These are phyloP conservation scores for Chaetomiaceae sp. DNA, from an alignment of 2,329 filamentous ascomycete genomes.

Conservation along the genomic window DNA sequence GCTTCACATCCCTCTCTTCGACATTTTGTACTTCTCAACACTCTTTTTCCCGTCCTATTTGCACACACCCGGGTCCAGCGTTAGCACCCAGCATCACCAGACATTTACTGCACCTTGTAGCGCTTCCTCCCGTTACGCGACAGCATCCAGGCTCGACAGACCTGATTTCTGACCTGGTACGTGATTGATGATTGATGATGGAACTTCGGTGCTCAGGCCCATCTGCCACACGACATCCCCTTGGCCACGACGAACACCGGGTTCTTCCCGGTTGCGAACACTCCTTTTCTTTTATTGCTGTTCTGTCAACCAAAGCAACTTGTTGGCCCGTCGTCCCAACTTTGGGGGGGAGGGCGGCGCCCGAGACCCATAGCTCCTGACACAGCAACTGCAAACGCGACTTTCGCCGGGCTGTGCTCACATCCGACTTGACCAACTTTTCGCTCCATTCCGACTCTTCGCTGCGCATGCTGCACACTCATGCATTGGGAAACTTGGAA, in stretches of 20 bases:
- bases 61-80: slow-evolving; percentile 26
- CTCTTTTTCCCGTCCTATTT: slow-evolving; percentile 25
- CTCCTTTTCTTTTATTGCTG: background rate
- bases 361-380: slow-evolving; percentile 4
- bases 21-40: slow-evolving; percentile 27
- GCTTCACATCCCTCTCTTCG: slow-evolving; percentile 22
- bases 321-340: slow-evolving; percentile 7
- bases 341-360: too few species aligned
- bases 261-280: background rate
- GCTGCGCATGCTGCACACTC: too few species aligned
- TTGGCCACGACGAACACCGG: background rate
- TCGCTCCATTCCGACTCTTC: too few species aligned
- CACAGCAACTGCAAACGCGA: background rate
- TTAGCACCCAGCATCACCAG: slow-evolving; percentile 20
- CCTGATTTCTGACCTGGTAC: slow-evolving; percentile 23
- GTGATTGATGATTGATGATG: too few species aligned
- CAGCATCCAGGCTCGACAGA: slow-evolving; percentile 21
- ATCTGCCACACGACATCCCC: background rate
- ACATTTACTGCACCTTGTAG: slow-evolving; percentile 24
- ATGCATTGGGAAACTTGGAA: background rate
- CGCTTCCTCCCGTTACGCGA: slow-evolving; percentile 36
- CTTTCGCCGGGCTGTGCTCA: too few species aligned
- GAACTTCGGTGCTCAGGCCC: slow-evolving; percentile 5
- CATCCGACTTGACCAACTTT: too few species aligned
- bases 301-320: too few species aligned